Evolutionary conservation across 2,329 filamentous ascomycete species (phyloP).

Genomic region (Byssochlamys sp.): DNA sequence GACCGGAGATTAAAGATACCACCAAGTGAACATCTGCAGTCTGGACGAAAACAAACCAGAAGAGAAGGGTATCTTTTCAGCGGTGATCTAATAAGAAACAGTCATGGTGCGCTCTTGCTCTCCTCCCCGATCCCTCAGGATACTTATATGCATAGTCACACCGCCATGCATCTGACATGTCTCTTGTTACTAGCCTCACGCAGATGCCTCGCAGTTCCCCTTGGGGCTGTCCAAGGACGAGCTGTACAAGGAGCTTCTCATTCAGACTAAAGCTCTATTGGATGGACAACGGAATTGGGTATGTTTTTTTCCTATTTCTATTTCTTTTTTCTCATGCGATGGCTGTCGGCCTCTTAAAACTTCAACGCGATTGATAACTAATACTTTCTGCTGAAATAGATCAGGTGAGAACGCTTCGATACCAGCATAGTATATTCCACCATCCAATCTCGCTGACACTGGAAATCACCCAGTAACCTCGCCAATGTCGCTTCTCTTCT

Average conservation of each 20-base stretch:
- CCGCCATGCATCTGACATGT: neutral
- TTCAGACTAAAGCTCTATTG: slow-evolving; percentile 30
- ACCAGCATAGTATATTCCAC: neutral
- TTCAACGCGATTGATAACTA: neutral
- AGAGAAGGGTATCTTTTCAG: neutral
- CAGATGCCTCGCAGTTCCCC: slow-evolving; percentile 38
- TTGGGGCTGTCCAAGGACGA: slow-evolving; percentile 30
- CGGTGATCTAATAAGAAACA: neutral
- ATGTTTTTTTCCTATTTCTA: slow-evolving; percentile 4
- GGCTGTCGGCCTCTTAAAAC: neutral
- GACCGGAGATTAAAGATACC: neutral
- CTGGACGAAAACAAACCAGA: neutral
- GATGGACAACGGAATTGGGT: slow-evolving; percentile 40
- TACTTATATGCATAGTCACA: neutral
- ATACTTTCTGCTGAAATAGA: slow-evolving; percentile 10
- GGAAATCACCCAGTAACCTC: slow-evolving; percentile 27
- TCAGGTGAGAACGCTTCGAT: slow-evolving; percentile 19
- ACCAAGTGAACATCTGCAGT: neutral
- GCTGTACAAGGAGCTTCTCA: slow-evolving; percentile 34
- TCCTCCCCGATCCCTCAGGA: neutral
- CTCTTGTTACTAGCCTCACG: slow-evolving; percentile 32
- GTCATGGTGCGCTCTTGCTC: neutral
- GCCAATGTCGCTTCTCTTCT: slow-evolving; percentile 41
- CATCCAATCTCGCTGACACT: neutral
- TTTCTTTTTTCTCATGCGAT: neutral